Conservation (phyloP, 202 grass and related monocot genomes). For the Elaeis oleifera region DNA sequence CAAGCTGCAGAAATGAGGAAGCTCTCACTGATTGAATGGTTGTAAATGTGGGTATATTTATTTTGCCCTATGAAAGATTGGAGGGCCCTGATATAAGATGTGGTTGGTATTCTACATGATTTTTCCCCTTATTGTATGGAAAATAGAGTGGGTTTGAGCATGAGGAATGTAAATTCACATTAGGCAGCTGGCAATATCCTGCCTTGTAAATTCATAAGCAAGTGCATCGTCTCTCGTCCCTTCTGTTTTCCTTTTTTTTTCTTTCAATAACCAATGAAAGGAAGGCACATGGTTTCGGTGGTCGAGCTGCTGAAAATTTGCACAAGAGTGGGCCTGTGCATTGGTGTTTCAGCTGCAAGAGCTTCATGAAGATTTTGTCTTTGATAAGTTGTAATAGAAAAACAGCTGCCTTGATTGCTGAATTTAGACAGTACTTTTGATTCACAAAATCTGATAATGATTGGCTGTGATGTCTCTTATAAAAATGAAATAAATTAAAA, state of each 20-base stretch:
- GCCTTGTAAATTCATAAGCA: conserved; percentile 8
- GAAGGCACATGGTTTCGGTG: no score
- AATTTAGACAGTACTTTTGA: no score
- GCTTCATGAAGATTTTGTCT: no score
- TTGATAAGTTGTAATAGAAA: no score
- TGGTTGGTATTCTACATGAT: neutral
- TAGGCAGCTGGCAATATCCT: conserved; percentile 1
- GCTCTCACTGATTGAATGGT: conserved; percentile 1
- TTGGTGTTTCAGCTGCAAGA: no score
- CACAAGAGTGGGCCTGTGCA: no score
- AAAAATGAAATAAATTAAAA: no score
- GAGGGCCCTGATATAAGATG: conserved; percentile 1
- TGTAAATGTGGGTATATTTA: neutral
- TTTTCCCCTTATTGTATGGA: conserved; percentile 3
- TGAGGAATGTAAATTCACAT: conserved; percentile 9
- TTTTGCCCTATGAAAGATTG: neutral
- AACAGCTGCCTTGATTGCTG: no score
- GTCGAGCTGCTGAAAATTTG: no score
- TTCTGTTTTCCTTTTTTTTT: neutral
- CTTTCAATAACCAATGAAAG: no score
- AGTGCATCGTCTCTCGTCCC: neutral
- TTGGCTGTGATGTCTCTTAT: no score
- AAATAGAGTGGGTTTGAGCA: conserved; percentile 3
- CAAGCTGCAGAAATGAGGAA: neutral
- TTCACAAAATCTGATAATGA: no score